phyloP scores from a whole-genome alignment of 352 stramenopile species.

The Phytophthora sp. region DNA sequence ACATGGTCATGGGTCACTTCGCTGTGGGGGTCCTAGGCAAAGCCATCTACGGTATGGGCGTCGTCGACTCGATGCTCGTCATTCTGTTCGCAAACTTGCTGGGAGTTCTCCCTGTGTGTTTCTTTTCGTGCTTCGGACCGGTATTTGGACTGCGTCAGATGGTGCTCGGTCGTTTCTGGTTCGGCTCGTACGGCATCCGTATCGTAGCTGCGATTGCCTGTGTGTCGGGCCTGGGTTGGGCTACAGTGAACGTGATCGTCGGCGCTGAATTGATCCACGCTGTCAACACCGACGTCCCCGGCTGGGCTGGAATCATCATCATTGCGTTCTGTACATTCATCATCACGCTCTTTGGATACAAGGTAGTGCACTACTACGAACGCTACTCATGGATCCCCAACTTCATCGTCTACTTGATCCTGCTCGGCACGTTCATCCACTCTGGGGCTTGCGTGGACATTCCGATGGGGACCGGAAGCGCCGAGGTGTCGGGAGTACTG shows the following conservation, averaged over 20 bases:
- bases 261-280: slow-evolving; percentile 46
- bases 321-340: slow-evolving; percentile 49
- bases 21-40: slow-evolving; percentile 26
- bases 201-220: slow-evolving; percentile 29
- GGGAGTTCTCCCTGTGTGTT: slow-evolving; percentile 17
- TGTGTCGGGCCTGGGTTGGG: slow-evolving; percentile 45
- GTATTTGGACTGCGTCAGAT: slow-evolving; percentile 31
- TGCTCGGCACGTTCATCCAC: slow-evolving; percentile 41
- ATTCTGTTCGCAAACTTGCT: slow-evolving; percentile 34
- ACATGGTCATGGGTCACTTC: slow-evolving; percentile 39
- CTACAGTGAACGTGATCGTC: slow-evolving; percentile 52
- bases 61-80: slow-evolving; percentile 32
- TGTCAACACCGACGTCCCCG: slow-evolving; percentile 43
- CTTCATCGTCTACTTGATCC: slow-evolving; percentile 51
- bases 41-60: slow-evolving; percentile 27
- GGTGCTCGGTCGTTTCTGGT: slow-evolving; percentile 34
- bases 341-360: slow-evolving; percentile 54
- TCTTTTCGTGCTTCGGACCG: slow-evolving; percentile 27
- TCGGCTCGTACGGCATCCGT: slow-evolving; percentile 26
- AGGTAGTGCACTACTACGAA: slow-evolving; percentile 55
- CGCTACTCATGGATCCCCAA: slow-evolving; percentile 52
- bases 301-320: slow-evolving; percentile 50
- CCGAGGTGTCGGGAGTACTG: slow-evolving; percentile 42
- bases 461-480: slow-evolving; percentile 42
- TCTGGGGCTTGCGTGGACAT: slow-evolving; percentile 50